These are phyloP conservation scores for Yamagishiella unicocca DNA, from an alignment of 139 green algal genomes.

Conservation along the genomic window DNA sequence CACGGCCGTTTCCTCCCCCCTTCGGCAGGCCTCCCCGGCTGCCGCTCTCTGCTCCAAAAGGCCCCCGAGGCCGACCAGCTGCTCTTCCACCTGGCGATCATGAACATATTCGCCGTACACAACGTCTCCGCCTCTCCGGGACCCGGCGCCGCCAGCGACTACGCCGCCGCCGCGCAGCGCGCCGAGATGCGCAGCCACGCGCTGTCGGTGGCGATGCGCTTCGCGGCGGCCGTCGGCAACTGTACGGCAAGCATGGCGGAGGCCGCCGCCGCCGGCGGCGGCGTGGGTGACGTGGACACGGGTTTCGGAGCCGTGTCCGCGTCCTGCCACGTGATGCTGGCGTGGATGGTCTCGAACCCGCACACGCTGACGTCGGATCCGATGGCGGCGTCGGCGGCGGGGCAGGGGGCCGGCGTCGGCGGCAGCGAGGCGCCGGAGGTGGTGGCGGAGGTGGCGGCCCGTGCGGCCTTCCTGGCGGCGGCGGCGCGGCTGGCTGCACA, in stretches of 20 bases:
- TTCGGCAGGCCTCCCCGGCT: not conserved
- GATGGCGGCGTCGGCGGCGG: not conserved
- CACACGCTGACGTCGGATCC: not conserved
- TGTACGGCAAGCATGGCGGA: constrained; percentile 28
- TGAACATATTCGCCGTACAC: constrained; percentile 53
- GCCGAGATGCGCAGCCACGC: constrained; percentile 6
- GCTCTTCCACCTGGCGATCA: constrained; percentile 62
- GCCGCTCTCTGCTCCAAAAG: constrained; percentile 10
- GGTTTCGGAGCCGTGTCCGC: constrained; percentile 28
- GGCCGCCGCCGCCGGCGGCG: constrained; percentile 23
- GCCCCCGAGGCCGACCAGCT: constrained; percentile 47
- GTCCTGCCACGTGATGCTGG: constrained; percentile 36
- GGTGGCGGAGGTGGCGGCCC: constrained; percentile 37
- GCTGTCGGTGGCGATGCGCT: constrained; percentile 7
- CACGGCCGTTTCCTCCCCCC: not conserved
- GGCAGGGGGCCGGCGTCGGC: not conserved
- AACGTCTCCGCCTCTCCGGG: constrained; percentile 8
- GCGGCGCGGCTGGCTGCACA: constrained; percentile 13
- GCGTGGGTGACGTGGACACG: constrained; percentile 34
- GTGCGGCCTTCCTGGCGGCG: constrained; percentile 15
- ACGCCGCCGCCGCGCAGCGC: not conserved
- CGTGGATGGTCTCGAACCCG: constrained; percentile 38
- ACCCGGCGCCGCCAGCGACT: not conserved
- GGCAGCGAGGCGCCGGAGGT: not conserved
- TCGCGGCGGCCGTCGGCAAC: constrained; percentile 7